Conservation (phyloP, 768 basidiomycete genomes). For the Harrya chromipes region DNA sequence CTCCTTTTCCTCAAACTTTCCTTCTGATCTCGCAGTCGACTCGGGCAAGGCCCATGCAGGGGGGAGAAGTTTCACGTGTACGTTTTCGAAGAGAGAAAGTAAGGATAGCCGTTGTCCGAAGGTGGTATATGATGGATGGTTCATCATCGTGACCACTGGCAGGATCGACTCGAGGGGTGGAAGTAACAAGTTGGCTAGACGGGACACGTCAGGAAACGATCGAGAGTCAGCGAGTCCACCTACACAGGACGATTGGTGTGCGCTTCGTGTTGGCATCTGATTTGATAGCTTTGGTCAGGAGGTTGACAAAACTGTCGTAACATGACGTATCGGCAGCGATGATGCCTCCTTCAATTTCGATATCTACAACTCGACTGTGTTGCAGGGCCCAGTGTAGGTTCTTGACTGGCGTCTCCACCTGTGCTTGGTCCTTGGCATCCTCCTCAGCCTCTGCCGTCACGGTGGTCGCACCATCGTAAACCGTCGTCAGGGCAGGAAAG, state of each 20-base stretch:
- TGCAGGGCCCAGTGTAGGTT: slow-evolving; percentile 67
- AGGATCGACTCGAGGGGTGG: slow-evolving; percentile 70
- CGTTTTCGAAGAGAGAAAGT: slow-evolving; percentile 70
- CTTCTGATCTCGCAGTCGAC: slow-evolving; percentile 29
- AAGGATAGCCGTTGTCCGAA: slow-evolving; percentile 72
- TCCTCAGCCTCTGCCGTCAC: slow-evolving; percentile 24
- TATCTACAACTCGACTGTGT: slow-evolving; percentile 61
- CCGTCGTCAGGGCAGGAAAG: slow-evolving; percentile 44
- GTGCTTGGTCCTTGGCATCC: slow-evolving; percentile 9
- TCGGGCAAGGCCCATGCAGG: slow-evolving; percentile 65
- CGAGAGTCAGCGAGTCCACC: slow-evolving; percentile 1
- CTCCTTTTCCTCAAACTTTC: slow-evolving; percentile 37
- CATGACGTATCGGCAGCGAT: slow-evolving; percentile 44
- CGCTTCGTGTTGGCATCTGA: slow-evolving; percentile 29
- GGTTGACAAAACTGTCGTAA: slow-evolving; percentile 68
- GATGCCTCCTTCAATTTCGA: slow-evolving; percentile 60
- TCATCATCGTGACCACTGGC: slow-evolving; percentile 78
- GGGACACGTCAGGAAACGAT: not conserved
- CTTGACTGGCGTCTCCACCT: slow-evolving; percentile 42
- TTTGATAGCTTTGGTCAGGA: slow-evolving; percentile 58
- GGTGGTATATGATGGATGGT: slow-evolving; percentile 66
- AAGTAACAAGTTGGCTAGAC: slow-evolving; percentile 72
- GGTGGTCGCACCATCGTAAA: slow-evolving; percentile 49
- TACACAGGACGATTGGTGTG: slow-evolving; percentile 67
- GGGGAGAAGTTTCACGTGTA: slow-evolving; percentile 72